Evolutionary conservation across 768 basidiomycete species (phyloP).

Genomic region (Wakefieldia striispora): DNA sequence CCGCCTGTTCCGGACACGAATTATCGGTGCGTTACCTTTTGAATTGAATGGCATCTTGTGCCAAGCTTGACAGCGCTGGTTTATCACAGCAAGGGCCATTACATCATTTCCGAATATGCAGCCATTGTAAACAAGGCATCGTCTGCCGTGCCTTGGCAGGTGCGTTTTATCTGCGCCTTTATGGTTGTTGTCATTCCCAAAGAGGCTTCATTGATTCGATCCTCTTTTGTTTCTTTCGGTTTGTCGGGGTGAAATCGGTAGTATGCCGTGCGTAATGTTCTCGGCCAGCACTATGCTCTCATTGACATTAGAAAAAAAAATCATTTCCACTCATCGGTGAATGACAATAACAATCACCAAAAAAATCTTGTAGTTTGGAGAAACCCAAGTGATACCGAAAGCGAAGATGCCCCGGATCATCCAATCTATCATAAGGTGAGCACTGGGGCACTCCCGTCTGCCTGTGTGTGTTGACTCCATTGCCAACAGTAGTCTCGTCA

Average conservation of each 20-base stretch:
- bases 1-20: conserved; percentile 74
- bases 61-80: conserved; percentile 5
- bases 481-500: conserved; percentile 58
- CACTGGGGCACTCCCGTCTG: not conserved
- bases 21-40: conserved; percentile 55
- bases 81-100: conserved; percentile 58
- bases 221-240: not conserved
- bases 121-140: conserved; percentile 62
- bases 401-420: conserved; percentile 68
- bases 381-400: conserved; percentile 68
- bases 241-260: conserved; percentile 24
- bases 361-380: conserved; percentile 58
- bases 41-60: not conserved
- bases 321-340: not conserved
- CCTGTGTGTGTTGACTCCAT: not conserved
- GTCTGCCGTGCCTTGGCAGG: conserved; percentile 73
- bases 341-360: not conserved
- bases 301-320: conserved; percentile 10
- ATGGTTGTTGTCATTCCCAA: conserved; percentile 8
- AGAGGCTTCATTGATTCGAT: conserved; percentile 15
- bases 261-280: conserved; percentile 57
- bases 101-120: conserved; percentile 66
- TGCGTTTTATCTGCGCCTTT: conserved; percentile 36
- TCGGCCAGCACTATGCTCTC: not conserved
- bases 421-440: conserved; percentile 69